A percentile compares a stretch with the other conserved stretches of the same genome.
These are phyloP conservation scores for Combretum micranthum DNA, from an alignment of 345 rosid genomes.

Conservation along the genomic window DNA sequence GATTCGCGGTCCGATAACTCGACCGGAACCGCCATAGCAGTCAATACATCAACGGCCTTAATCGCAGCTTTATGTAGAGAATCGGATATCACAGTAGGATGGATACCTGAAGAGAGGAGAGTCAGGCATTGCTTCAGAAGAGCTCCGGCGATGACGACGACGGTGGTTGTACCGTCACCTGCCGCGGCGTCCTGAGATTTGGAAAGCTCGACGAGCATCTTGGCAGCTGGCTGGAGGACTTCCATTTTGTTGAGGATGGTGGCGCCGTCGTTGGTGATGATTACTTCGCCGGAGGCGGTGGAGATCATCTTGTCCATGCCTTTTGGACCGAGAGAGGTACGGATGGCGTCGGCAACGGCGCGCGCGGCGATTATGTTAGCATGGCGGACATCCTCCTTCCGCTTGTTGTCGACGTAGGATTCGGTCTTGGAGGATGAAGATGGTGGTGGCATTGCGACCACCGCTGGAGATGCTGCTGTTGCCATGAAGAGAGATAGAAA, in stretches of 20 bases:
- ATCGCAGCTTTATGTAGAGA: conserved; percentile 67
- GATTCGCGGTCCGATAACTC: conserved; percentile 89
- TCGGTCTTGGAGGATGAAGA: conserved; percentile 67
- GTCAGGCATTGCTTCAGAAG: conserved; percentile 66
- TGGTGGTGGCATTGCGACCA: conserved; percentile 36
- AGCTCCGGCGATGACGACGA: conserved; percentile 93
- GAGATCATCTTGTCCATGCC: conserved; percentile 99
- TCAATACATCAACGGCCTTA: conserved; percentile 72
- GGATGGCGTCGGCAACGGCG: conserved; percentile 81
- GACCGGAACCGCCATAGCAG: conserved; percentile 89
- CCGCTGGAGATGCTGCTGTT: conserved; percentile 38
- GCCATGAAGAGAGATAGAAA: background rate
- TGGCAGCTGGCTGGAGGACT: conserved; percentile 95
- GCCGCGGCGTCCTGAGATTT: conserved; percentile 93
- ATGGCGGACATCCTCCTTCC: conserved; percentile 83
- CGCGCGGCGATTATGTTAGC: conserved; percentile 78
- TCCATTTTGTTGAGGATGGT: conserved; percentile 97
- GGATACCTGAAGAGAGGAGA: conserved; percentile 72
- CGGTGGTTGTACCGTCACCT: conserved; percentile 97
- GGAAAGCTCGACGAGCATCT: conserved; percentile 95
- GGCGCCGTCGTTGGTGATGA: conserved; percentile 97
- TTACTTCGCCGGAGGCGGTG: conserved; percentile 80
- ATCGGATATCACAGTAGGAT: conserved; percentile 94
- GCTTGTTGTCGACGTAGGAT: conserved; percentile 93
- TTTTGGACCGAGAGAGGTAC: conserved; percentile 94